Evolutionary conservation across 768 basidiomycete genomes (phyloP).

Genomic region (Tephrocybe rancida): DNA sequence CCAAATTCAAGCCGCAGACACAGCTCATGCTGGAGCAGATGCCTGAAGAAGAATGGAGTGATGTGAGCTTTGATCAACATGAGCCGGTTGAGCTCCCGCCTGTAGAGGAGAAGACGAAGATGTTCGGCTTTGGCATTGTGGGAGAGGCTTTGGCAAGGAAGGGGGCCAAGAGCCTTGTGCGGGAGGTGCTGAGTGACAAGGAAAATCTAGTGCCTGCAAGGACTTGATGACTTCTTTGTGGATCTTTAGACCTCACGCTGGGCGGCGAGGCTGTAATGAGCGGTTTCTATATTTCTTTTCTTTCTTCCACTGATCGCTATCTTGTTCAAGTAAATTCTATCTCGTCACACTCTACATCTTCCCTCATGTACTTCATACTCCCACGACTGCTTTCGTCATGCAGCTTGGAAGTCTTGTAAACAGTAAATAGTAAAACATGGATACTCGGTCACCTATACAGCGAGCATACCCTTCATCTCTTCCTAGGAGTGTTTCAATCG

Average conservation of each 20-base stretch:
- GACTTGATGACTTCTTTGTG: conserved; percentile 5
- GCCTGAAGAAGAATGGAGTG: conserved; percentile 54
- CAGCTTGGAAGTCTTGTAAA: too few species aligned
- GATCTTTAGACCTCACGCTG: conserved; percentile 3
- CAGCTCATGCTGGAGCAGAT: conserved; percentile 61
- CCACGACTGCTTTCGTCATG: too few species aligned
- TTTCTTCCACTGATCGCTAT: too few species aligned
- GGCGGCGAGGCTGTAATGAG: neutral
- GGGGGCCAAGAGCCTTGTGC: conserved; percentile 22
- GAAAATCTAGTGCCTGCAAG: conserved; percentile 44
- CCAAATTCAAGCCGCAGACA: conserved; percentile 31
- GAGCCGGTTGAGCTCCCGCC: conserved; percentile 5
- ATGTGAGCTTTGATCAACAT: conserved; percentile 57
- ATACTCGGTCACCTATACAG: too few species aligned
- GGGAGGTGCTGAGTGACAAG: conserved; percentile 50
- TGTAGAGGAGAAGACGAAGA: conserved; percentile 15
- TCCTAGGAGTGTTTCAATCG: too few species aligned
- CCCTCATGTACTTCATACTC: too few species aligned
- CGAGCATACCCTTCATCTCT: too few species aligned
- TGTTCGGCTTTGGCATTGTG: conserved; percentile 11
- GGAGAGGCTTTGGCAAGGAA: conserved; percentile 14
- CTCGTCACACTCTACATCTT: too few species aligned
- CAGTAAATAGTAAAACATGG: too few species aligned
- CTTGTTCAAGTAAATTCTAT: too few species aligned
- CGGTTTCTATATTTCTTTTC: neutral